phyloP scores from a whole-genome alignment of 2,329 filamentous ascomycete species.

The Teratosphaeria gauchensis region DNA sequence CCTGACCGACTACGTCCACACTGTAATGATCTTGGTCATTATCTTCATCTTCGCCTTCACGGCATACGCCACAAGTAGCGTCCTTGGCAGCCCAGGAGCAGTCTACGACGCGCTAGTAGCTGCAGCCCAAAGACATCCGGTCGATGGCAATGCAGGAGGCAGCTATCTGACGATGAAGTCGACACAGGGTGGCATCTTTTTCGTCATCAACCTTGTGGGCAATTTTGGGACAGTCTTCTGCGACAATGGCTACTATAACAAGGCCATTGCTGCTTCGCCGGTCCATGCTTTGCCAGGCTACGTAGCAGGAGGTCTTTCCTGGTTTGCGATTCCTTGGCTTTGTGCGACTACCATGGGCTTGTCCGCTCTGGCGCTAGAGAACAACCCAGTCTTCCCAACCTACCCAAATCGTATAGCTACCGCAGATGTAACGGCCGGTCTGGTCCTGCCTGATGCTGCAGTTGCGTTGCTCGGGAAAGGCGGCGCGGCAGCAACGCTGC shows the following conservation, averaged over 20 bases:
- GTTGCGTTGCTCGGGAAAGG: conserved; percentile 74
- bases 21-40: conserved; percentile 73
- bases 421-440: conserved; percentile 68
- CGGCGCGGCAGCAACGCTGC: conserved; percentile 65
- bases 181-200: conserved; percentile 74
- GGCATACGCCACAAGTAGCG: conserved; percentile 63
- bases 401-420: conserved; percentile 62
- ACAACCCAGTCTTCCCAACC: conserved; percentile 60
- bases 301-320: conserved; percentile 64
- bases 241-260: conserved; percentile 70
- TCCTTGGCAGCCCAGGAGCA: conserved; percentile 62
- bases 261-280: conserved; percentile 79
- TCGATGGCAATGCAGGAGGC: conserved; percentile 68
- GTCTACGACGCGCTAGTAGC: conserved; percentile 71
- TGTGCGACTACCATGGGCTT: conserved; percentile 83
- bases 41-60: conserved; percentile 79
- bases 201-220: conserved; percentile 75
- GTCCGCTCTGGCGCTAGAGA: conserved; percentile 69
- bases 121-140: conserved; percentile 60
- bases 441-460: conserved; percentile 77
- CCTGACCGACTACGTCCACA: conserved; percentile 78
- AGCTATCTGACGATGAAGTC: conserved; percentile 83
- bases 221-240: conserved; percentile 70
- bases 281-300: conserved; percentile 74
- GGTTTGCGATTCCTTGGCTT: conserved; percentile 91